phyloP scores from a whole-genome alignment of 2,329 filamentous ascomycete genomes.

The Hirsutella thompsonii region DNA sequence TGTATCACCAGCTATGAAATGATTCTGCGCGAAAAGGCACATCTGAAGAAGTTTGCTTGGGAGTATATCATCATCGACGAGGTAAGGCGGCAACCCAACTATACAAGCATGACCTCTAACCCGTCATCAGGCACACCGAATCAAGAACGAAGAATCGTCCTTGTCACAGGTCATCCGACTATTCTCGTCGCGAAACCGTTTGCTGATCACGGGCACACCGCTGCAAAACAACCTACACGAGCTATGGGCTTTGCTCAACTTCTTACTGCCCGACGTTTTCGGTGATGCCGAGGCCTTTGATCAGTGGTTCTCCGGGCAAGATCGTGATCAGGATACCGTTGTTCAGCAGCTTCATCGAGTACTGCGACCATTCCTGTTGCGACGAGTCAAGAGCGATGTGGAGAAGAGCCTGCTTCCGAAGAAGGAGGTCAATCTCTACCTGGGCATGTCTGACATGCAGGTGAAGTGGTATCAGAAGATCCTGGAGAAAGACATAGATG shows the following conservation, averaged over 20 bases:
- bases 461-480: constrained; percentile 99
- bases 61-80: constrained; percentile 99
- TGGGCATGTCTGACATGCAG: constrained; percentile 99
- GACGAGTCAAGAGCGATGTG: constrained; percentile 93
- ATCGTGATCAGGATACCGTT: constrained; percentile 84
- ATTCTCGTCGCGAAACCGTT: constrained; percentile 88
- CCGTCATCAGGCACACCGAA: constrained; percentile 57
- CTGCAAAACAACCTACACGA: constrained; percentile 98
- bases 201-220: constrained; percentile 92
- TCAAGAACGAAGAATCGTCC: constrained; percentile 98
- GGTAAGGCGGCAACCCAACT: constrained; percentile 9
- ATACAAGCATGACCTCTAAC: constrained; percentile 6
- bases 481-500: constrained; percentile 96
- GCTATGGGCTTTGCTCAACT: constrained; percentile 94
- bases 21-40: constrained; percentile 88
- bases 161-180: constrained; percentile 91
- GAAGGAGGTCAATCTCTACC: constrained; percentile 93
- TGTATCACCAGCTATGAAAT: constrained; percentile 99
- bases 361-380: constrained; percentile 81
- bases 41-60: constrained; percentile 96
- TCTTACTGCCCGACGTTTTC: constrained; percentile 94
- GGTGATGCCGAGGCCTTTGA: constrained; percentile 95
- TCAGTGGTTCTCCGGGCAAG: constrained; percentile 91
- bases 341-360: constrained; percentile 93
- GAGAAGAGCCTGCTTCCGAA: constrained; percentile 96